A percentile compares a stretch with the other conserved stretches of the same genome.
Evolutionary conservation across 768 basidiomycete species (phyloP).

Genomic region (Suillus occidentalis): DNA sequence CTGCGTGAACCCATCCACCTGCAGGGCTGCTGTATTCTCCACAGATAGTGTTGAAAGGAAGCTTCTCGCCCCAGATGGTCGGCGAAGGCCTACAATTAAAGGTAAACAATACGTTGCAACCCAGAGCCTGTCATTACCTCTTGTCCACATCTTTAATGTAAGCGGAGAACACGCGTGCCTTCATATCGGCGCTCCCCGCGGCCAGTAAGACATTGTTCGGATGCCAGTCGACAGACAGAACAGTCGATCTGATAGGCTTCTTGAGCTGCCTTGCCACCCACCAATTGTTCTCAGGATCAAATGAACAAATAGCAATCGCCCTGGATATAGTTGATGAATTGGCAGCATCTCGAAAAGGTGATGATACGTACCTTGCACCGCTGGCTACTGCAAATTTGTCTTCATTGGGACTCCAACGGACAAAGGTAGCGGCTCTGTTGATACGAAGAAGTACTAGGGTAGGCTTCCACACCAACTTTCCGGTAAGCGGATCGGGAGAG

Average conservation of each 20-base stretch:
- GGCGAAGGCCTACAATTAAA: conserved; percentile 65
- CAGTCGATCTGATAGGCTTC: conserved; percentile 96
- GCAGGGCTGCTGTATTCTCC: conserved; percentile 88
- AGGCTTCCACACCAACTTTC: conserved; percentile 84
- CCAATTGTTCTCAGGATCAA: conserved; percentile 98
- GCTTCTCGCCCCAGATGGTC: conserved; percentile 95
- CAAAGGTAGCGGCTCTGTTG: conserved; percentile 93
- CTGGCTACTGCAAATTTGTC: conserved; percentile 99
- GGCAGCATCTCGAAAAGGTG: neutral
- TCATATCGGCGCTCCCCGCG: conserved; percentile 96
- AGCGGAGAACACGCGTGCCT: conserved; percentile 95
- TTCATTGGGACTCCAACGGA: conserved; percentile 95
- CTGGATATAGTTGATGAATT: conserved; percentile 38
- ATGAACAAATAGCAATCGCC: conserved; percentile 94
- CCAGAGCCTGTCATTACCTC: conserved; percentile 48
- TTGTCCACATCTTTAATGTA: conserved; percentile 98
- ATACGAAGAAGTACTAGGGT: conserved; percentile 93
- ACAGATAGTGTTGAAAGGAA: conserved; percentile 97
- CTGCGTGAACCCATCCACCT: conserved; percentile 97
- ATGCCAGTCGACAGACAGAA: conserved; percentile 95
- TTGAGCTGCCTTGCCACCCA: conserved; percentile 97
- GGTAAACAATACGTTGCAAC: conserved; percentile 7
- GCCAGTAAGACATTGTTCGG: conserved; percentile 98
- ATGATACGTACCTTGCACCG: conserved; percentile 72
- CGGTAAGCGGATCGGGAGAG: conserved; percentile 69